A percentile compares a stretch with the other conserved stretches of the same genome.
phyloP scores from a whole-genome alignment of 148 eudicot genomes.

The Arctostaphylos glauca region DNA sequence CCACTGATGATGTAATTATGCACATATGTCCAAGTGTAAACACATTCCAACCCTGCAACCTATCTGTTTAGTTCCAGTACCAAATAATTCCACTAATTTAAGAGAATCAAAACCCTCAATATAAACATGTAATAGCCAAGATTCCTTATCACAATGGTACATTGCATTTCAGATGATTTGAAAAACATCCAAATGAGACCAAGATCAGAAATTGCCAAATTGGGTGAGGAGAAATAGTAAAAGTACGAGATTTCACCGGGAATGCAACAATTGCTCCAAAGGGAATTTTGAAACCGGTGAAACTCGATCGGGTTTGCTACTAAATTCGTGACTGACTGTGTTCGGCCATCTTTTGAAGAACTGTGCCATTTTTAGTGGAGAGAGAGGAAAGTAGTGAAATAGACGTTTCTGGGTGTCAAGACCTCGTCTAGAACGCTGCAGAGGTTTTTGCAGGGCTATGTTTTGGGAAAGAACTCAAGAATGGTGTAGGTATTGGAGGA shows the following conservation, averaged over 20 bases:
- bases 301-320: slow-evolving; percentile 32
- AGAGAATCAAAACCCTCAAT: slow-evolving; percentile 3
- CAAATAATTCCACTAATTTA: background rate
- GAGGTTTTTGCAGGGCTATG: background rate
- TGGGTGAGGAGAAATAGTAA: slow-evolving; percentile 51
- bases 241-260: slow-evolving; percentile 70
- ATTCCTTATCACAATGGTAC: background rate
- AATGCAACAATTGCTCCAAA: slow-evolving; percentile 73
- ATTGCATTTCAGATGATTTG: too few relatives aligned
- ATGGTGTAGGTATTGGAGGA: too few relatives aligned
- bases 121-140: background rate
- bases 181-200: slow-evolving; percentile 16
- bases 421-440: background rate
- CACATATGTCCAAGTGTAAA: background rate
- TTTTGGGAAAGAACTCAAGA: background rate
- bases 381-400: too few relatives aligned
- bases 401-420: background rate
- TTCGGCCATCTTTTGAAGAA: slow-evolving; percentile 64
- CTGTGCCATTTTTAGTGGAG: slow-evolving; percentile 39
- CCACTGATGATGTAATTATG: background rate
- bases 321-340: slow-evolving; percentile 37
- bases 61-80: background rate
- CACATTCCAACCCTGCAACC: background rate
- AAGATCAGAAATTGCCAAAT: slow-evolving; percentile 48
- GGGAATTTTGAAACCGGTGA: slow-evolving; percentile 34